Conservation (phyloP, 805 yeast genomes). For the Metschnikowia matae region DNA sequence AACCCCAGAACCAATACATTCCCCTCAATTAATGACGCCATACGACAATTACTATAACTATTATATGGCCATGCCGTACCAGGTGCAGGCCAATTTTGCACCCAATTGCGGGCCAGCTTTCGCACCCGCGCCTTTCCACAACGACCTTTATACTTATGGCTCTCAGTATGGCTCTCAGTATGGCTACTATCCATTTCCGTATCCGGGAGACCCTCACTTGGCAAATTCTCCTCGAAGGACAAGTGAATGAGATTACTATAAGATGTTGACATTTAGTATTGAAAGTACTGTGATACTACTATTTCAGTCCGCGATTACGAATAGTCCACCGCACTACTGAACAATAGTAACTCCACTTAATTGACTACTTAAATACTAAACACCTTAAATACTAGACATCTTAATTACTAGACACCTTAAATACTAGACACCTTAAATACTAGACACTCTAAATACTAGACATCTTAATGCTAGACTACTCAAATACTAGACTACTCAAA, state of each 20-base stretch:
- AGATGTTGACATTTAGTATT: not conserved
- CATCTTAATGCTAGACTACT: no score
- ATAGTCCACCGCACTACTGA: no score
- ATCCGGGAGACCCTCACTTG: not conserved
- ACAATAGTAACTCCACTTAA: no score
- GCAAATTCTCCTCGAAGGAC: not conserved
- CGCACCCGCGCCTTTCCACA: not conserved
- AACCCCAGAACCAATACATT: not conserved
- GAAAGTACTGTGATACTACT: no score
- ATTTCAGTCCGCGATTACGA: no score
- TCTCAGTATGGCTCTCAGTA: slow-evolving; percentile 1
- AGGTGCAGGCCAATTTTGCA: slow-evolving; percentile 2
- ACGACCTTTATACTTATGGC: not conserved
- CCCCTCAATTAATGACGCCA: not conserved
- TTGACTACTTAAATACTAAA: no score
- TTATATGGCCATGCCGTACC: not conserved
- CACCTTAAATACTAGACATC: no score
- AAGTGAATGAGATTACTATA: not conserved
- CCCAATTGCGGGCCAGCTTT: slow-evolving; percentile 3
- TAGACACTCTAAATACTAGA: no score
- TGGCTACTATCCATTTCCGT: not conserved
- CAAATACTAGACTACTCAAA: no score
- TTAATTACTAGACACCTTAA: no score
- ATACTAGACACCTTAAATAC: no score
- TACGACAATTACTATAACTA: not conserved